Evolutionary conservation across 768 basidiomycete genomes (phyloP), one percentile per base, ranked within the genome.

Genomic region (Boletus rex-veris): DNA sequence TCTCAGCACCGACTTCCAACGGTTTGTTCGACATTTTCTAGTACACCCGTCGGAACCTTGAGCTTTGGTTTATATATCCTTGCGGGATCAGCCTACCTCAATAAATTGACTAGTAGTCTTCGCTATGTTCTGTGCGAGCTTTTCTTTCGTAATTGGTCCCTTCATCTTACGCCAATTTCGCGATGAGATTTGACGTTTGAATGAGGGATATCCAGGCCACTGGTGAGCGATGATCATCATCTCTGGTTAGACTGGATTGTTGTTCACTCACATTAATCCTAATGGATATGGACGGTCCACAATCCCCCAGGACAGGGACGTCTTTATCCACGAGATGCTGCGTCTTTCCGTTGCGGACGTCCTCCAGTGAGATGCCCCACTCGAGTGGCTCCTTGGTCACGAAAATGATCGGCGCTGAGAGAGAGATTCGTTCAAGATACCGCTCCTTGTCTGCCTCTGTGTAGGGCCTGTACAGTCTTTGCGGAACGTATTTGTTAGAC

Each of bases 121-220:
- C 4, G 85, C 84, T 16, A 90, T 75, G 56, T 82, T 85, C 64
- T 83, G 85, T 1, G 84, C 87, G 6, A 89, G 73, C 63, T 86
- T 88, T 38, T 79, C 78, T 35, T 79, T 77, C 3, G 86, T 89
- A 57, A 88, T 88, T 4, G 86, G 88, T 28, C 83, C 79, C 37
- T 86, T 86, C 3, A 80, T 84, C 64, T 80, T 88, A 30, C 82
- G 77, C 69, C 86, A 89, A 67, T 90, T 85, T 63, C 82, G 81
- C 8, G 87, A 88, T 9, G 84, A 83, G 58, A 90, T 87, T 64
- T 87, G 86, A 48, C 81, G 73, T 59, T 80, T 84, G 84, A 84
- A 89, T 50, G 80, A 78, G 43, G 80, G 71, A 65, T 89, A 88
- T 10, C 87, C 86, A n/a, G 85, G 85, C 86, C 88, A 89, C 87